Conservation (phyloP, 2,329 filamentous ascomycete genomes). For the Colletotrichum truncatum region DNA sequence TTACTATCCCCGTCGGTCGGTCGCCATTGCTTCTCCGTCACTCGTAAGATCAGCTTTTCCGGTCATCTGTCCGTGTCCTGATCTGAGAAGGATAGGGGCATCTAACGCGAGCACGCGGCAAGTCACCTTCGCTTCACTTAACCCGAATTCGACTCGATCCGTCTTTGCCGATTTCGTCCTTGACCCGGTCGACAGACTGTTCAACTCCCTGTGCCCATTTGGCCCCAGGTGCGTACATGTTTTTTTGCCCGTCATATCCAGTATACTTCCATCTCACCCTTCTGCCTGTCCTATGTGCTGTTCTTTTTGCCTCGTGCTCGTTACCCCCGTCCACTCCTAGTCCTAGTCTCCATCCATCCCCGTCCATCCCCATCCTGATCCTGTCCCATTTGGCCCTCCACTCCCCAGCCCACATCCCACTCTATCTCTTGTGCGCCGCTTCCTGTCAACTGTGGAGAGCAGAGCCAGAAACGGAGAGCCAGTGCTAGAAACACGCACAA, state of each 20-base stretch:
- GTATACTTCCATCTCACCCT: neutral
- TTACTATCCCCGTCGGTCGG: neutral
- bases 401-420: slow-evolving; percentile 28
- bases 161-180: neutral
- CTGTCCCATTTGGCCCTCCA: slow-evolving; percentile 30
- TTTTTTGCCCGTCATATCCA: neutral
- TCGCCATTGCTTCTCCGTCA: neutral
- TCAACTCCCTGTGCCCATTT: slow-evolving; percentile 10
- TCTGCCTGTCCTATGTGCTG: neutral
- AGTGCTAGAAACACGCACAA: neutral
- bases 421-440: slow-evolving; percentile 28
- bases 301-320: slow-evolving; percentile 9
- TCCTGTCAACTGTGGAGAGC: slow-evolving; percentile 24
- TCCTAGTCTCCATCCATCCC: neutral
- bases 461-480: slow-evolving; percentile 1
- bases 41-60: neutral
- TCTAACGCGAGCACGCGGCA: too few relatives aligned
- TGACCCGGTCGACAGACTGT: slow-evolving; percentile 1
- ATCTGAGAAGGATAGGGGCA: too few relatives aligned
- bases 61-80: neutral
- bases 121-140: neutral
- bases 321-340: neutral
- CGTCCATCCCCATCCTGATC: slow-evolving; percentile 18
- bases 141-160: slow-evolving; percentile 7
- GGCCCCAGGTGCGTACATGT: slow-evolving; percentile 18